A percentile compares a stretch with the other conserved stretches of the same genome.
Evolutionary conservation across 2,329 filamentous ascomycete genomes (phyloP).

Genomic region (Ophiostoma australiae): DNA sequence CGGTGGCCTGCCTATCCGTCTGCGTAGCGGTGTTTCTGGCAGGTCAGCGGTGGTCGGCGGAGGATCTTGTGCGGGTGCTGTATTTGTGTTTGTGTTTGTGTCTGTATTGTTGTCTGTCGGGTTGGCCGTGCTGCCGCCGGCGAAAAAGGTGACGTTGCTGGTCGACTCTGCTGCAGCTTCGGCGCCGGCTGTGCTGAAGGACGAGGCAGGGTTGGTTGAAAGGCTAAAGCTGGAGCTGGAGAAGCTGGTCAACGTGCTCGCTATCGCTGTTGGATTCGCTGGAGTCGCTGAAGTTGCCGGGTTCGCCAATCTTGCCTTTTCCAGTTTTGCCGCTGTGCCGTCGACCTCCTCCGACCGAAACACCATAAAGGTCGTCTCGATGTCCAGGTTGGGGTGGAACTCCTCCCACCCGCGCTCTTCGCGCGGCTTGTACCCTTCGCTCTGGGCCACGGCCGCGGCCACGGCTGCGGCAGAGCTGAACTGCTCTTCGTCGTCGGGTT

Average conservation of each 20-base stretch:
- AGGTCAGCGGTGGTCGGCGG: background rate
- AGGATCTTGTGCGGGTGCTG: background rate
- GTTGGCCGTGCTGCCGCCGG: background rate
- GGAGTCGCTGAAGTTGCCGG: too few species aligned
- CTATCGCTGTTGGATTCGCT: background rate
- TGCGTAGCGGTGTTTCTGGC: constrained; percentile 31
- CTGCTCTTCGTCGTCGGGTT: constrained; percentile 55
- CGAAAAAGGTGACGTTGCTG: background rate
- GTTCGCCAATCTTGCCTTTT: background rate
- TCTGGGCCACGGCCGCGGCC: constrained; percentile 80
- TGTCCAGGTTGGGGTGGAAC: constrained; percentile 92
- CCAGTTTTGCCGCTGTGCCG: constrained; percentile 43
- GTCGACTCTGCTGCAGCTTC: background rate
- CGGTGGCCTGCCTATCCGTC: constrained; percentile 42
- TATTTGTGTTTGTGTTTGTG: background rate
- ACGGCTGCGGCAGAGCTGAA: constrained; percentile 86
- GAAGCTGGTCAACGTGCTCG: background rate
- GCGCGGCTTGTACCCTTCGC: constrained; percentile 92
- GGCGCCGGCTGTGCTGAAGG: background rate
- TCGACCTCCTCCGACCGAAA: constrained; percentile 83
- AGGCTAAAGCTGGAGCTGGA: background rate
- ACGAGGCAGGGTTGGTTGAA: background rate
- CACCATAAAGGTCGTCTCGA: constrained; percentile 72
- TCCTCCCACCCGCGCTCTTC: constrained; percentile 98
- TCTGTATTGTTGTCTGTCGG: constrained; percentile 24